Base-by-base conservation (phyloP, 2,329 filamentous ascomycete genomes). In the Ceratocystis cacaofunesta region DNA sequence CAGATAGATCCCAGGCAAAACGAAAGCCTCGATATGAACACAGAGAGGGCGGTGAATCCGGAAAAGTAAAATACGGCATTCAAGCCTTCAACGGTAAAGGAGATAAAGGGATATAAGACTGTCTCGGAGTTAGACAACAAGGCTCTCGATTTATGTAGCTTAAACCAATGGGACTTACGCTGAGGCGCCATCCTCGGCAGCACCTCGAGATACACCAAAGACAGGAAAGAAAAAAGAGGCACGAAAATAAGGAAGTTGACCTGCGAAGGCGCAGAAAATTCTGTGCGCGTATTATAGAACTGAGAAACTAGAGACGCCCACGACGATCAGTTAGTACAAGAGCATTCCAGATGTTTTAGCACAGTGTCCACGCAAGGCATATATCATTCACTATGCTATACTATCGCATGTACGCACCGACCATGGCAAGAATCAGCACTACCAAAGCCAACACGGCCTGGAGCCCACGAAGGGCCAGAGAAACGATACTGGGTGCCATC, bases 1-100 rank as follows among this genome's bases (percentile, higher is more conserved):
- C 84, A 86, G 30, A 85, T 80, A 46, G 75, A 75, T 52, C 83
- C 83, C 32, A 77, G 75, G 74, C 83, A 86, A 74, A 83, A 82
- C 65, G 79, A 73, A 62, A 85, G 75, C 63, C 75, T 75, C 71
- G 77, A 75, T 69, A 86, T 78, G 74, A 84, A 85, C 68, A 81
- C 77, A 55, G 80, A 76, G 22, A 85, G 77, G 8, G 81, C 81
- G 69, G 84, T 77, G 74, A 85, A 85, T 65, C 82, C 82, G 22
- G 78, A 75, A 72, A 85, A 82, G 74, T 83, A 84, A 71, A 85
- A 80, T 65, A 84, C 68, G 3, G 78, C 74, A 71, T 84, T 85
- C 69, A 76, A 65, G 43, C 75, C 70, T 69, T 85, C 82, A 67
- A 84, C 68, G 30, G 73, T 75, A 43, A 85, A 71, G 52, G 77